phyloP scores from a whole-genome alignment of 345 rosid species.

The Trapa bicornis region DNA sequence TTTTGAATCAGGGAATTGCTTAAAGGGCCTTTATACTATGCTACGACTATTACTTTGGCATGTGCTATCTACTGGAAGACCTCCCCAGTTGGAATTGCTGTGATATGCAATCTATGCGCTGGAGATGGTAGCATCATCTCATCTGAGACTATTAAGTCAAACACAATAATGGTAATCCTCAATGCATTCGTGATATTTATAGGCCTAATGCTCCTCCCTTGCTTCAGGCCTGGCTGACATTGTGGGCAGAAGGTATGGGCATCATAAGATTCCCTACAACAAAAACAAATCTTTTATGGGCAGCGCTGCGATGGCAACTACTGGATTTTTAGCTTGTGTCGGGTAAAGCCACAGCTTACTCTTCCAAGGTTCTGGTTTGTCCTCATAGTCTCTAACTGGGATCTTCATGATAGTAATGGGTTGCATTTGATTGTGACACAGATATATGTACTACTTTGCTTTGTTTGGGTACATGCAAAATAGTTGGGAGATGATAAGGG shows the following conservation, averaged over 20 bases:
- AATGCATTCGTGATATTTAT: background rate
- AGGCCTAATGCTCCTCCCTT: background rate
- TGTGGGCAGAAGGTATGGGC: conserved; percentile 69
- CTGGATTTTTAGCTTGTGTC: conserved; percentile 65
- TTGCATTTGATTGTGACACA: conserved; percentile 13
- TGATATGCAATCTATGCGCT: conserved; percentile 86
- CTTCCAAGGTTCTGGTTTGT: background rate
- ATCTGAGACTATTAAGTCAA: background rate
- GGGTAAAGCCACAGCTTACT: conserved; percentile 22
- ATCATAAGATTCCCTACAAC: conserved; percentile 66
- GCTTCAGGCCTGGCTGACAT: conserved; percentile 74
- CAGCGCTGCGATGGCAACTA: conserved; percentile 59
- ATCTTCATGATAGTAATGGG: conserved; percentile 2
- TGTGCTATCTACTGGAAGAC: conserved; percentile 61
- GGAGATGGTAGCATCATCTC: conserved; percentile 68
- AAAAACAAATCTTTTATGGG: conserved; percentile 68
- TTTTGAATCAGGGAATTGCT: conserved; percentile 74
- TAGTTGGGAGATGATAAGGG: conserved; percentile 37
- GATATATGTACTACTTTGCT: conserved; percentile 64
- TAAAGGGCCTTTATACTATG: conserved; percentile 80
- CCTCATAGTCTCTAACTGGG: background rate
- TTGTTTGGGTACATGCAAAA: conserved; percentile 45
- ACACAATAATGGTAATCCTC: background rate
- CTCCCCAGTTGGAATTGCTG: conserved; percentile 66
- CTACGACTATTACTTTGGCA: conserved; percentile 42